Conservation (phyloP, 2,329 filamentous ascomycete genomes). For the Ophiostoma ips region DNA sequence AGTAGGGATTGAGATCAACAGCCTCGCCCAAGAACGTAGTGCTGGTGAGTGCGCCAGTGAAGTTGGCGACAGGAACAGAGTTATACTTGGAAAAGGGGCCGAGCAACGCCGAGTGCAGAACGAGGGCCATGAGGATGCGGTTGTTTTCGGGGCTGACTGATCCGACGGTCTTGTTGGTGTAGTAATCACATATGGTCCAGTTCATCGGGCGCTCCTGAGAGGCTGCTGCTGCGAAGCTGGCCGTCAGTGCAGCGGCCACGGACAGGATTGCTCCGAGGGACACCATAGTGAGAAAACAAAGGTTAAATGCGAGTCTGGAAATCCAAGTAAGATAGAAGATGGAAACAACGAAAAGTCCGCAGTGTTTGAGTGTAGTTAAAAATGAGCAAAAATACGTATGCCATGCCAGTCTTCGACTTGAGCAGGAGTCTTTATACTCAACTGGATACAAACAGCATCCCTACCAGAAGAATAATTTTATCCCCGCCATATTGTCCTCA, state of each 20-base stretch:
- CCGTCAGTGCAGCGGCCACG: neutral
- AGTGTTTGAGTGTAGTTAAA: too few species aligned
- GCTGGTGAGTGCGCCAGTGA: conserved; percentile 3
- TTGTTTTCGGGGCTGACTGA: conserved; percentile 3
- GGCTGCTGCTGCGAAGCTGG: neutral
- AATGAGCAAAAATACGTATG: too few species aligned
- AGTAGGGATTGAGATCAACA: conserved; percentile 9
- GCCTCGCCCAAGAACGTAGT: conserved; percentile 6
- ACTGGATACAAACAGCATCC: too few species aligned
- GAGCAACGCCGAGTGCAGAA: conserved; percentile 8
- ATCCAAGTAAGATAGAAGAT: too few species aligned
- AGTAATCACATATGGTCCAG: conserved; percentile 7
- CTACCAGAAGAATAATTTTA: too few species aligned
- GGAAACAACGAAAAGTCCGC: too few species aligned
- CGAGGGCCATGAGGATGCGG: conserved; percentile 7
- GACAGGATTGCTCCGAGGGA: neutral
- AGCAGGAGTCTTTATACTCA: too few species aligned
- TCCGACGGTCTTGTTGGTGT: conserved; percentile 7
- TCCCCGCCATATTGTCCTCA: too few species aligned
- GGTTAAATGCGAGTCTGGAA: too few species aligned
- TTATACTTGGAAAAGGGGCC: conserved; percentile 10
- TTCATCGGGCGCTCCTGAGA: conserved; percentile 5
- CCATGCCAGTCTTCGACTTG: too few species aligned
- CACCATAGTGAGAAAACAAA: neutral
- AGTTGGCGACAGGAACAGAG: conserved; percentile 3